Percentiles rank a stretch among this genome's conserved stretches.
Conservation (phyloP, 2,329 filamentous ascomycete species). For the Thielaviopsis cerberus region DNA sequence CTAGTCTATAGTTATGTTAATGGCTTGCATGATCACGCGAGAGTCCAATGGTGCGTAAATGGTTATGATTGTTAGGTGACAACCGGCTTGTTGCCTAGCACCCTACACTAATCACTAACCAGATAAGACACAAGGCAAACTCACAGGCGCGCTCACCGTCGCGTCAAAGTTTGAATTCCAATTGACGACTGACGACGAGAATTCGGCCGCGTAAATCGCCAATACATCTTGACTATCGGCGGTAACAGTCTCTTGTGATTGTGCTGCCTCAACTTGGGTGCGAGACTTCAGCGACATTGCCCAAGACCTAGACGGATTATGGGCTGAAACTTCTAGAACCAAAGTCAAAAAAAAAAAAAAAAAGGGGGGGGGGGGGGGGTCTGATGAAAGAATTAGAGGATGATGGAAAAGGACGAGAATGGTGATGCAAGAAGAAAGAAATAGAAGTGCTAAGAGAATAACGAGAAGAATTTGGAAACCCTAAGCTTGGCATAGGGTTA, state of each 20-base stretch:
- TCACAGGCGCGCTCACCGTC: neutral
- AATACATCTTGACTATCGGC: slow-evolving; percentile 9
- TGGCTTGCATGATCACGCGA: too few relatives aligned
- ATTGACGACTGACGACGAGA: slow-evolving; percentile 6
- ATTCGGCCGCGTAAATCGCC: slow-evolving; percentile 7
- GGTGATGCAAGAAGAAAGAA: neutral
- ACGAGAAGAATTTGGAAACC: neutral
- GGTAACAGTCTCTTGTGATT: neutral
- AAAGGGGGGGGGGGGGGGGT: too few relatives aligned
- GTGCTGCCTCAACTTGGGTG: neutral
- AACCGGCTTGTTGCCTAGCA: neutral
- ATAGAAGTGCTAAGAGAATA: neutral
- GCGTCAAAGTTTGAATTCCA: neutral
- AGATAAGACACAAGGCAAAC: neutral
- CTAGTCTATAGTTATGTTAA: too few relatives aligned
- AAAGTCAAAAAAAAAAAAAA: neutral
- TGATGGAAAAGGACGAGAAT: neutral
- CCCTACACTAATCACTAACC: neutral
- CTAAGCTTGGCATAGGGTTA: neutral
- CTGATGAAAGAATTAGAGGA: too few relatives aligned
- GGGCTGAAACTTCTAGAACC: neutral
- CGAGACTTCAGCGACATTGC: neutral
- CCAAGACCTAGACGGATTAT: neutral
- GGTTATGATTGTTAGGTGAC: neutral
- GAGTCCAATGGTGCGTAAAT: neutral